phyloP scores from a whole-genome alignment of 2,329 filamentous ascomycete species.

The Fusarium chlamydosporum region DNA sequence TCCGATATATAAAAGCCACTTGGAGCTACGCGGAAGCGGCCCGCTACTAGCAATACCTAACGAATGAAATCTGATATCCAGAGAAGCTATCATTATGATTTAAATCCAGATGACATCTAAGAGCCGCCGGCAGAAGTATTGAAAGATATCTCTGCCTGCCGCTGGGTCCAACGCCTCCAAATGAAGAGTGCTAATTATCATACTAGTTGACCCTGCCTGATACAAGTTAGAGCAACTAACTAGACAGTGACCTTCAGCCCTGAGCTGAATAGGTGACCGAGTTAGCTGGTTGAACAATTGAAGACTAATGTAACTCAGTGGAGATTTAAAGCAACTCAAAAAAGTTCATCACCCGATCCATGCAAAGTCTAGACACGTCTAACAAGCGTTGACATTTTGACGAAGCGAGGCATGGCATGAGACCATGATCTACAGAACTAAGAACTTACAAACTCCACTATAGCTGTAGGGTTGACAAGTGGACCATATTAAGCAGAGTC shows the following conservation, averaged over 20 bases:
- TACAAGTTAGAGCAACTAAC: background rate
- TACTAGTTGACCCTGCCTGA: background rate
- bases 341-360: background rate
- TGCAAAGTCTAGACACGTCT: background rate
- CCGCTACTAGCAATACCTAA: background rate
- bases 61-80: background rate
- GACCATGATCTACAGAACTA: slow-evolving; percentile 26
- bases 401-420: slow-evolving; percentile 3
- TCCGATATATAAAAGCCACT: background rate
- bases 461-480: background rate
- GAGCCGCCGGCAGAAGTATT: background rate
- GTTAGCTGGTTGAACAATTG: background rate
- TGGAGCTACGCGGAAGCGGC: background rate
- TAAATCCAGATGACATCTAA: background rate
- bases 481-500: slow-evolving; percentile 10
- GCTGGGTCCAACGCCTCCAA: background rate
- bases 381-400: slow-evolving; percentile 5
- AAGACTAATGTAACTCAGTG: background rate
- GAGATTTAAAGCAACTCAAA: slow-evolving; percentile 1
- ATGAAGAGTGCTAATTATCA: background rate
- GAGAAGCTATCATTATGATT: background rate
- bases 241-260: background rate
- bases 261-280: background rate
- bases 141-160: background rate
- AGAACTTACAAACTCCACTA: slow-evolving; percentile 13